Evolutionary conservation across 306 rosid genomes (phyloP), one percentile per base, ranked within the genome.

Genomic region (Mucuna pruriens): DNA sequence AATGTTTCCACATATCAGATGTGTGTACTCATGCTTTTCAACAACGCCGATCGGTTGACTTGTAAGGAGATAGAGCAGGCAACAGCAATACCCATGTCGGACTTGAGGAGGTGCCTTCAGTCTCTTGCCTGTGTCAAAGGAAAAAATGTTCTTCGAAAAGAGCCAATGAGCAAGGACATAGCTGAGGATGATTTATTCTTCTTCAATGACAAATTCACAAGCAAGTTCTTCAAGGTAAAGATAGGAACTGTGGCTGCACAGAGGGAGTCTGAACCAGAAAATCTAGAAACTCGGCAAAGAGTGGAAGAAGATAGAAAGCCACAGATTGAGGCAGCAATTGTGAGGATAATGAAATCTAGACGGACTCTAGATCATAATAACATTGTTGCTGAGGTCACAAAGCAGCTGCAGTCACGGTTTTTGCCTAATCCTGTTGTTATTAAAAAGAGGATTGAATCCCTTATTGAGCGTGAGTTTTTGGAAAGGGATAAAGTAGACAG

Each of bases 261-360:
- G 73, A 84, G 88, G 85, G 91, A 88, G 68, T 81, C 88, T 2
- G 91, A 88, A 71, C 91, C 89, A 1, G 89, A 88, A 81, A 88
- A 88, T 55, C 85, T 69, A 17, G 91, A 88, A 84, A 88, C 88
- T 6, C 85, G 91, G 36, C 91, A 88, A 55, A 85, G 89, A 81
- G 89, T 88, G 48, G 89, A 88, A 65, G 91, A 88, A 81, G 91
- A 88, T 51, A 64, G 91, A 63, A 88, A 88, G 79, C 91, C 91
- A 5, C 91, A 88, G 88, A 86, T 88, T 38, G 91, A 88, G 79
- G 91, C 89, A 34, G 88, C 91, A 26, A 86, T 88, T 51, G 91
- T 88, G 76, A 86, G 91, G 85, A 86, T 88, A 58, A 88, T 88
- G 91, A 88, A 88, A 80, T 79, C 89, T 9, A 84, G 88, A 73